These are phyloP conservation scores for Tetracladium maxilliforme DNA, from an alignment of 2,329 filamentous ascomycete species.

Conservation along the genomic window DNA sequence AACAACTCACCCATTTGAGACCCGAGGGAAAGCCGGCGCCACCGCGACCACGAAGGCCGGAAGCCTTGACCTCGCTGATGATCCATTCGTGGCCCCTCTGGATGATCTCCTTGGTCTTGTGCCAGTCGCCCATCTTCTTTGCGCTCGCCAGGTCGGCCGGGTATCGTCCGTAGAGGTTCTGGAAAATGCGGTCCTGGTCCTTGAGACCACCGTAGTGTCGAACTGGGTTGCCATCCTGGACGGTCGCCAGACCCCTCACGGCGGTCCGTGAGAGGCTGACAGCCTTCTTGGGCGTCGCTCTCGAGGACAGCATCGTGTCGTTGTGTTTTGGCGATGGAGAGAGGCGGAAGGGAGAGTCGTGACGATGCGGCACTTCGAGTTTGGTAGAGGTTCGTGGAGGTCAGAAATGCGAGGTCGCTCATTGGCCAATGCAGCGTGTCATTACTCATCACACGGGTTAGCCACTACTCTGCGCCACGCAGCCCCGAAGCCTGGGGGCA, in stretches of 20 bases:
- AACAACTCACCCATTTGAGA: slow-evolving; percentile 92
- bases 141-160: slow-evolving; percentile 84
- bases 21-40: slow-evolving; percentile 97
- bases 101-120: slow-evolving; percentile 98
- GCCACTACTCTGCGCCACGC: slow-evolving; percentile 12
- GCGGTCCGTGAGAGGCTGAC: slow-evolving; percentile 13
- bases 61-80: slow-evolving; percentile 93
- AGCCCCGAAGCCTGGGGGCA: slow-evolving; percentile 6
- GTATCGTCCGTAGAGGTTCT: slow-evolving; percentile 92
- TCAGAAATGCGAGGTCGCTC: slow-evolving; percentile 1
- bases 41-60: slow-evolving; percentile 86
- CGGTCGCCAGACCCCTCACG: slow-evolving; percentile 62
- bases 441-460: slow-evolving; percentile 17
- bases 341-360: slow-evolving; percentile 13
- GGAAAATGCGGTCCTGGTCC: slow-evolving; percentile 98
- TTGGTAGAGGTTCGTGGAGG: slow-evolving; percentile 11
- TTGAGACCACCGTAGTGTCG: slow-evolving; percentile 72
- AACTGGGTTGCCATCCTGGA: slow-evolving; percentile 54
- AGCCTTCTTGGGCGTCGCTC: slow-evolving; percentile 14
- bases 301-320: slow-evolving; percentile 18
- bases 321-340: slow-evolving; percentile 15
- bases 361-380: slow-evolving; percentile 5
- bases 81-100: slow-evolving; percentile 98
- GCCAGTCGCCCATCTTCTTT: slow-evolving; percentile 97
- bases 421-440: slow-evolving; percentile 13